These are phyloP conservation scores for Ceratobasidium sp. DNA, from an alignment of 1,284 basidiomycete genomes.

Conservation along the genomic window DNA sequence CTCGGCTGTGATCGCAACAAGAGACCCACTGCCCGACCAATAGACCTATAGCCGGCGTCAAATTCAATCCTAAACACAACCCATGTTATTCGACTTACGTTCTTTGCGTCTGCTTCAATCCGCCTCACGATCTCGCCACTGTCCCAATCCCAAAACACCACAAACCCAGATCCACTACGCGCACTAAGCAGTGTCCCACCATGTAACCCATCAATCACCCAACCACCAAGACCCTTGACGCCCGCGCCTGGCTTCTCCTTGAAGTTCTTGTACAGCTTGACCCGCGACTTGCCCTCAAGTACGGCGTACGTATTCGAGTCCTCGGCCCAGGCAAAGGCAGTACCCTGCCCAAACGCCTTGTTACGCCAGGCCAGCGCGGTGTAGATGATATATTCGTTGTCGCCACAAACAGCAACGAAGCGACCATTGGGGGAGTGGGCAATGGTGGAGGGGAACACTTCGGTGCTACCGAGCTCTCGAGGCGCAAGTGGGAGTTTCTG, in stretches of 20 bases:
- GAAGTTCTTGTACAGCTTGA: constrained; percentile 94
- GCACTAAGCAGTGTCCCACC: constrained; percentile 91
- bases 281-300: constrained; percentile 86
- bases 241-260: constrained; percentile 80
- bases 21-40: constrained; percentile 91
- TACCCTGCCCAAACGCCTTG: constrained; percentile 94
- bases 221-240: constrained; percentile 84
- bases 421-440: constrained; percentile 96
- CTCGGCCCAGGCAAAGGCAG: constrained; percentile 95
- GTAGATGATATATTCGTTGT: constrained; percentile 99
- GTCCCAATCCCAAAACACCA: constrained; percentile 99
- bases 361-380: constrained; percentile 99
- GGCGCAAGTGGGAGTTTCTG: constrained; percentile 80
- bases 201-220: constrained; percentile 88
- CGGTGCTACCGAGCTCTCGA: constrained; percentile 95
- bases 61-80: constrained; percentile 15
- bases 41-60: constrained; percentile 68
- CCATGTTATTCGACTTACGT: constrained; percentile 66
- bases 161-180: constrained; percentile 85
- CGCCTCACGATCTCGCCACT: constrained; percentile 92
- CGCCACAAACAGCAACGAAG: constrained; percentile 92
- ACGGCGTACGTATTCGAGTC: constrained; percentile 99
- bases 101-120: constrained; percentile 95
- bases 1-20: constrained; percentile 89
- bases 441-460: constrained; percentile 90